Base-by-base conservation (phyloP, 2,329 filamentous ascomycete species). In the Fusarium bulbicola region DNA sequence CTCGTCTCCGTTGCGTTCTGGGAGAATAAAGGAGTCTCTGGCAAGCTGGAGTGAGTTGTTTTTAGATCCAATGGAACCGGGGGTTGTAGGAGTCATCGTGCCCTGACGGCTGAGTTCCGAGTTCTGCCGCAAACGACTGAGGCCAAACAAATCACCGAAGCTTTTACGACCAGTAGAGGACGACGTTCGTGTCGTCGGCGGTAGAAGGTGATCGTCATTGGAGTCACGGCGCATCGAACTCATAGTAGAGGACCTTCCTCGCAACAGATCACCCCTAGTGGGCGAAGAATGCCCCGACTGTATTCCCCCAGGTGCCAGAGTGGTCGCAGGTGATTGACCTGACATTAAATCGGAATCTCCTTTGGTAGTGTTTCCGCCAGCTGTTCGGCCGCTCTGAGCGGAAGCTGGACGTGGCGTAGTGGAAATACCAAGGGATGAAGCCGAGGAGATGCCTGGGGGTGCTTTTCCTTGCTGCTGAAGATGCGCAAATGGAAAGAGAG, bases 141-240 rank as follows among this genome's bases (percentile, higher is more conserved):
- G 84, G 20, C 90, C 92, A 77, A 99, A 91, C 26, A 98, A 85
- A 74, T 97, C 96, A 59, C 95, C 94, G 76, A 99, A 94, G 82
- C 95, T 98, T 82, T 95, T 96, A 61, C 96, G 90, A 10, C 95
- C 95, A n/a, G 92, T 95, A 1, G 94, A 97, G 2, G 92, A 94
- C 2, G 95, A 97, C 11, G 91, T 95, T 58, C 95, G 88, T n/a
- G 90, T 82, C 30, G 89, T 89, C 8, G 91, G 91, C 7, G 92
- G 90, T 12, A 90, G 86, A 10, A 92, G 87, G 60, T 91, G 90
- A 39, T 92, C 90, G 69, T 94, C 93, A 60, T 91, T 90, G 2
- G 92, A 93, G 60, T 89, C 88, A 72, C 92, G 91, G 24, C 92
- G 90, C 47, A 95, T 82, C 2, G 95, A 98, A 77, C 93, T 95